Evolutionary conservation across 2,329 filamentous ascomycete species (phyloP), one percentile per base, ranked within the genome.

Genomic region (Immersiporthe knoxdaviesiana): DNA sequence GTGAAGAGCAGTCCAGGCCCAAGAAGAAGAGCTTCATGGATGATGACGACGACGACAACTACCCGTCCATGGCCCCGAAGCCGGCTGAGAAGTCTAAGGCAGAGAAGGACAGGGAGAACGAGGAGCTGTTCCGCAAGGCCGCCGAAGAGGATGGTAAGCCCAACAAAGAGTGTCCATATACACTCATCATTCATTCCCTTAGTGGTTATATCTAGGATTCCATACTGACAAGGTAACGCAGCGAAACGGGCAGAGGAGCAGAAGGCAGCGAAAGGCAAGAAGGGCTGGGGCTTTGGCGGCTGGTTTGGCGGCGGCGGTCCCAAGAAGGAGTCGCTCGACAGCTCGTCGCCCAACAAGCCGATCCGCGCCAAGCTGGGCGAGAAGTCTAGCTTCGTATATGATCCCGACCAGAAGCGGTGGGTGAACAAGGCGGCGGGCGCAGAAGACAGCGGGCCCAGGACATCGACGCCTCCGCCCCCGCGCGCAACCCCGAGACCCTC

Each of bases 401-500:
- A 99, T 77, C 92, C 94, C 2, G 92, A 97, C n/a, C 87, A 97
- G 65, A 97, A 97, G 83, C 94, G 96, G 78, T 99, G 97, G 97
- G 86, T 99, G 78, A 98, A 99, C 83, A 97, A 97, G 84, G 97
- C 97, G 78, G 88, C 89, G 14, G 90, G 90, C 16, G 86, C 88
- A 10, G 90, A 91, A 67, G 87, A 87, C 58, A 81, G 82, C 11
- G 82, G 85, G 35, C 82, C 87, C 3, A 86, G 88, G 72, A 83
- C 86, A 61, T 89, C 90, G 1, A 90, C 94, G 0, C 92, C 95
- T 1, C 94, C 96, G 1, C 94, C 94, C 5, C 94, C 94, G 0
- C 89, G 86, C 74, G 86, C 83, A 7, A 81, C 82, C 3, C 82
- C 86, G 66, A 83, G 85, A 10, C 86, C 85, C 32, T 86, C 86